A percentile compares a stretch with the other conserved stretches of the same genome.
phyloP scores from a whole-genome alignment of 2,329 filamentous ascomycete genomes.

The Calonectria ilicicola region DNA sequence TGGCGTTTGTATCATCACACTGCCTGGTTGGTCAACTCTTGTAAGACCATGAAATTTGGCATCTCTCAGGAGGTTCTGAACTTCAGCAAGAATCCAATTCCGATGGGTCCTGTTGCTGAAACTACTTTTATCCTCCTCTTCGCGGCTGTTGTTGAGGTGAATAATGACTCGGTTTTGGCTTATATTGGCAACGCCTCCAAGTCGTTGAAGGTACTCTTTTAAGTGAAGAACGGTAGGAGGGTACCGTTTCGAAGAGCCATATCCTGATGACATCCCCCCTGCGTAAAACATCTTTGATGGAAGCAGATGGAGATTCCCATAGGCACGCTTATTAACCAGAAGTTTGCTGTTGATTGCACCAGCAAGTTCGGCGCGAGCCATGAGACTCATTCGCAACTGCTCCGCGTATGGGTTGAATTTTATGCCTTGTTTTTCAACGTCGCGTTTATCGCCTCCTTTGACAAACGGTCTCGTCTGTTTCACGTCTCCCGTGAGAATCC shows the following conservation, averaged over 20 bases:
- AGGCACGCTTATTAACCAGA: constrained; percentile 52
- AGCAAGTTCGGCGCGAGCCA: constrained; percentile 51
- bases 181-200: constrained; percentile 36
- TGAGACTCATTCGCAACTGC: constrained; percentile 50
- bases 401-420: constrained; percentile 47
- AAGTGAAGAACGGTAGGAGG: constrained; percentile 45
- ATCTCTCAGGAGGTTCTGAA: constrained; percentile 47
- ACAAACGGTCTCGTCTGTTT: constrained; percentile 58
- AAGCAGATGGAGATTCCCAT: constrained; percentile 53
- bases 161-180: constrained; percentile 53
- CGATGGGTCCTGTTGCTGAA: constrained; percentile 56
- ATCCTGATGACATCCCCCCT: constrained; percentile 51
- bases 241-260: constrained; percentile 36
- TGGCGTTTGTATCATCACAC: constrained; percentile 58
- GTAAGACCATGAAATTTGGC: constrained; percentile 47
- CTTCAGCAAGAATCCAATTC: constrained; percentile 50
- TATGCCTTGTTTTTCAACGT: constrained; percentile 30
- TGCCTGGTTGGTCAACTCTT: constrained; percentile 42
- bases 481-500: constrained; percentile 61
- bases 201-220: constrained; percentile 43
- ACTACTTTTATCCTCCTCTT: constrained; percentile 47
- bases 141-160: constrained; percentile 41
- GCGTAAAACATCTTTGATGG: constrained; percentile 57
- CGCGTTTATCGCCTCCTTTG: constrained; percentile 39
- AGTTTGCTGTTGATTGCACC: constrained; percentile 49